A percentile compares a stretch with the other conserved stretches of the same genome.
Conservation (phyloP, 2,329 filamentous ascomycete species). For the Aspergillus pseudoglaucus region DNA sequence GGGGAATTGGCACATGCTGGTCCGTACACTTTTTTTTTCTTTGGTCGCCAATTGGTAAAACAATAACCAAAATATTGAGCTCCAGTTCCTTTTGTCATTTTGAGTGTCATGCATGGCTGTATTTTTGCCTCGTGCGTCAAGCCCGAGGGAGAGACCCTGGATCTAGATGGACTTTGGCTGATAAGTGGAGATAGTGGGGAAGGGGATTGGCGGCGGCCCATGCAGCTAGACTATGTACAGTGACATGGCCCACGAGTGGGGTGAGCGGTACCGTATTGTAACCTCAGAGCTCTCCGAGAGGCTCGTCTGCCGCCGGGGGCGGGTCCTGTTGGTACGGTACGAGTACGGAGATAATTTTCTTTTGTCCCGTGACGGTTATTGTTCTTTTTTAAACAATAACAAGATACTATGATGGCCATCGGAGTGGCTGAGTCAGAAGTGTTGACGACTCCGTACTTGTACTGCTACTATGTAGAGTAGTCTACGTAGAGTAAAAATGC, state of each 20-base stretch:
- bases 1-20: background rate
- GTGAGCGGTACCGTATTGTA: constrained; percentile 6
- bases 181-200: constrained; percentile 16
- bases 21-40: too few species aligned
- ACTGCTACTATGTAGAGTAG: background rate
- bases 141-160: constrained; percentile 25
- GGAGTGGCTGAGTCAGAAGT: too few species aligned
- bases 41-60: constrained; percentile 2
- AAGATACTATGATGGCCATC: too few species aligned
- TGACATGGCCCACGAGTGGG: constrained; percentile 22
- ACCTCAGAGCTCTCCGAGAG: background rate
- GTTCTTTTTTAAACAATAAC: too few species aligned
- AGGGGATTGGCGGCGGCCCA: constrained; percentile 30
- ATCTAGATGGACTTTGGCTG: constrained; percentile 33
- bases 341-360: background rate
- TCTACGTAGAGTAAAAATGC: background rate
- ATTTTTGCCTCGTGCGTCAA: constrained; percentile 28
- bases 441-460: too few species aligned
- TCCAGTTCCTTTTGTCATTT: constrained; percentile 30
- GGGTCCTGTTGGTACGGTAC: background rate
- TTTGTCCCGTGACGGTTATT: too few species aligned
- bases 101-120: constrained; percentile 36
- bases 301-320: background rate
- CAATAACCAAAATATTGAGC: constrained; percentile 7
- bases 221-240: constrained; percentile 20